Base-by-base conservation (phyloP, 2,329 filamentous ascomycete species). In the Trichoderma sp. region DNA sequence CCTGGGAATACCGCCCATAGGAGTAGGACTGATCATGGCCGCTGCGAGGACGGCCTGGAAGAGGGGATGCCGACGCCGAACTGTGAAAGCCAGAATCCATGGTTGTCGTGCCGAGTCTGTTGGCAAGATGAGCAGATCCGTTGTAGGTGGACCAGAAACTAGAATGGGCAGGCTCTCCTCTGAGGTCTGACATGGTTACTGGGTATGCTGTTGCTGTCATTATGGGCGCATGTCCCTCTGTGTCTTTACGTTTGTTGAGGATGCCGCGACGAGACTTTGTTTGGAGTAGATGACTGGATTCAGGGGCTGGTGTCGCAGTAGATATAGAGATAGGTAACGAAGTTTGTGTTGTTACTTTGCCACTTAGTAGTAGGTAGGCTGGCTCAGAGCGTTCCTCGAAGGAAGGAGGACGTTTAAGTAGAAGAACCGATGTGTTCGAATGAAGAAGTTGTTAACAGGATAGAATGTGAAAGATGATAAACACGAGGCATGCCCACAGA, bases 121-220 rank as follows among this genome's bases (percentile, higher is more conserved):
- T 82, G 68, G 86, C 81, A 79, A 89, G 82, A 75, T 87, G 86
- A 73, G 88, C 84, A 71, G 86, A 84, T 73, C 82, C 83, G 74
- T 84, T 84, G 80, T 90, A 90, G 82, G 84, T 87, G 76, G 86
- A 83, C 88, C 88, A 90, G 76, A 90, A 81, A 80, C 83, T 85
- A 76, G 85, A 83, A 80, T 88, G 87, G 79, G 85, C 81, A 78
- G 86, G 82, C 81, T 90, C 88, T 79, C 84, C 82, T 85, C 88
- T 88, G 83, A 90, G 80, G 80, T 89, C 88, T 86, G 88, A 86
- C 88, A 90, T 89, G 79, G 84, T 87, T 79, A 86, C 85, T 83
- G 87, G 85, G 81, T 89, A 88, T 75, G 87, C 87, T 80, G 71
- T 64, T 50, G 86, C 86, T 84, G 87, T 87, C 84, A 87, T 88